Evolutionary conservation across 1,284 basidiomycete species (phyloP).

Genomic region (Pisolithus thermaeus): DNA sequence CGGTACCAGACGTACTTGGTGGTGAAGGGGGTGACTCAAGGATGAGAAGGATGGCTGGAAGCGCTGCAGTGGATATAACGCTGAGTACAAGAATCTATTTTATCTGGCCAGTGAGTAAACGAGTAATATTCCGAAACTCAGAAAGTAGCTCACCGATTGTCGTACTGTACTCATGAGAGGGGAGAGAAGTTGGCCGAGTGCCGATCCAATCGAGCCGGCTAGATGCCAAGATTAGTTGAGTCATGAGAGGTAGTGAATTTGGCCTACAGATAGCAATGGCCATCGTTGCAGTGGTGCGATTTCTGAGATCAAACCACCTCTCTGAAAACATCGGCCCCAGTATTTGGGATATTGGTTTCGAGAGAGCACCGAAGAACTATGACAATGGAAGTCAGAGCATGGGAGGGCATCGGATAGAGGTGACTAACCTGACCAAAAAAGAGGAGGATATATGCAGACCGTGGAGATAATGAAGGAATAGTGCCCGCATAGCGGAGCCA

Average conservation of each 20-base stretch:
- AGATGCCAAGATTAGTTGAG: no score
- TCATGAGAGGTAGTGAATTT: background rate
- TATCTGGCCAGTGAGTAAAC: background rate
- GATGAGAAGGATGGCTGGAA: constrained; percentile 55
- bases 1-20: constrained; percentile 46
- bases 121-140: no score
- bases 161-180: constrained; percentile 51
- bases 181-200: constrained; percentile 64
- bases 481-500: constrained; percentile 72
- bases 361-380: constrained; percentile 35
- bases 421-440: constrained; percentile 60
- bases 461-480: constrained; percentile 37
- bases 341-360: constrained; percentile 63
- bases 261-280: constrained; percentile 52
- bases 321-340: constrained; percentile 68
- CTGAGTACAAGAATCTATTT: constrained; percentile 62
- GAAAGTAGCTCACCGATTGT: constrained; percentile 48
- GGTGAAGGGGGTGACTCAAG: constrained; percentile 59
- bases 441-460: constrained; percentile 53
- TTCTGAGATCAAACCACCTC: constrained; percentile 64
- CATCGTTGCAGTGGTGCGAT: constrained; percentile 72
- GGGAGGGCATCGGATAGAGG: constrained; percentile 36
- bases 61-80: constrained; percentile 58
- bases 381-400: constrained; percentile 54
- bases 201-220: constrained; percentile 69